These are phyloP conservation scores for Penicillium decumbens DNA, from an alignment of 2,329 filamentous ascomycete genomes.

Conservation along the genomic window DNA sequence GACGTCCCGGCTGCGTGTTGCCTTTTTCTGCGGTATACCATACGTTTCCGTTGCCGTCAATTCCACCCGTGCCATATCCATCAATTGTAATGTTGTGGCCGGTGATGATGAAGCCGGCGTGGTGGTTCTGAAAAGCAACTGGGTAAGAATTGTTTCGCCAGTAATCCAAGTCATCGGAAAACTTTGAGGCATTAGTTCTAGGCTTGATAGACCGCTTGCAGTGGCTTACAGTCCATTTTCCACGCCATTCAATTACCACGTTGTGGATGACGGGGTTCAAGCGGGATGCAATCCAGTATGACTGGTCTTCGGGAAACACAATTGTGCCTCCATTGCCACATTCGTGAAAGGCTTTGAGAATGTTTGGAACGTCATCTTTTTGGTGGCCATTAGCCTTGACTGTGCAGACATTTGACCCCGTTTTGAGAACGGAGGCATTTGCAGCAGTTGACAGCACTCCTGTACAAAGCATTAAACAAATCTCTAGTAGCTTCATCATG, in stretches of 20 bases:
- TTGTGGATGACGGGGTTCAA: conserved; percentile 50
- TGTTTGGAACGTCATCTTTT: conserved; percentile 40
- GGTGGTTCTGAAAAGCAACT: conserved; percentile 54
- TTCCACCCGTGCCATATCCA: conserved; percentile 51
- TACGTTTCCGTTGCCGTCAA: conserved; percentile 51
- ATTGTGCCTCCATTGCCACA: conserved; percentile 45
- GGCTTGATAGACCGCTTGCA: neutral
- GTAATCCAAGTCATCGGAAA: conserved; percentile 51
- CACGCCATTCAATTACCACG: conserved; percentile 51
- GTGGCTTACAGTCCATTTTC: conserved; percentile 46
- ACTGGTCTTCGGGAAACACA: conserved; percentile 48
- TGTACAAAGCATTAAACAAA: neutral
- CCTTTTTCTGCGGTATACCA: conserved; percentile 52
- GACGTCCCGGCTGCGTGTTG: conserved; percentile 47
- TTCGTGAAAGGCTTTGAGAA: conserved; percentile 38
- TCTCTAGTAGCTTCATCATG: conserved; percentile 1
- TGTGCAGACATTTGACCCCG: conserved; percentile 32
- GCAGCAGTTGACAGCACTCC: conserved; percentile 4
- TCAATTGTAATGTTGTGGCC: conserved; percentile 51
- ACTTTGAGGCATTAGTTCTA: conserved; percentile 23
- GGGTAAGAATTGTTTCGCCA: conserved; percentile 54
- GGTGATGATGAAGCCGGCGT: conserved; percentile 50
- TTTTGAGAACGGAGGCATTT: conserved; percentile 5
- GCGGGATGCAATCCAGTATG: conserved; percentile 50
- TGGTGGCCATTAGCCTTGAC: conserved; percentile 39